Conservation (phyloP, 2,329 filamentous ascomycete genomes). For the Pezicula carpinea region DNA sequence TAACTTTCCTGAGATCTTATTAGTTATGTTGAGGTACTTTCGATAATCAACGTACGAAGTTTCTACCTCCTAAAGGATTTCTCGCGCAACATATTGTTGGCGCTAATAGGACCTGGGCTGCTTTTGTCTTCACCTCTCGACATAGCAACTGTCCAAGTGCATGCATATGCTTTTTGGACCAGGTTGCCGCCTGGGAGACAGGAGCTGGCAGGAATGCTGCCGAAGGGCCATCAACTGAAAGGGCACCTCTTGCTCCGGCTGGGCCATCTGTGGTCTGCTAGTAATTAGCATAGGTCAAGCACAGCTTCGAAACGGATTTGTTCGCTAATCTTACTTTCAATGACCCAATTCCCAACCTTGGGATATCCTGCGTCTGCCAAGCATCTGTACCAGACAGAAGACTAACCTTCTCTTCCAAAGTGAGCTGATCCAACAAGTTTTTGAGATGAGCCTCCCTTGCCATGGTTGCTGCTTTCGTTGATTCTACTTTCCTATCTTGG, state of each 20-base stretch:
- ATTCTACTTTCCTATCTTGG: no score
- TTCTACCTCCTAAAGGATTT: background rate
- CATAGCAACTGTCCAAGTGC: background rate
- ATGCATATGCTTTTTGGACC: background rate
- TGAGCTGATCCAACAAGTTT: background rate
- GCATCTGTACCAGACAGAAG: background rate
- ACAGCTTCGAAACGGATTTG: background rate
- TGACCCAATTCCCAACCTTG: background rate
- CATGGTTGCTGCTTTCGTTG: no score
- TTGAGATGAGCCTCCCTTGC: background rate
- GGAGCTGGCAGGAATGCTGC: background rate
- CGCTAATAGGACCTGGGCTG: background rate
- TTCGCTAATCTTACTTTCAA: background rate
- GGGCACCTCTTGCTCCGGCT: slow-evolving; percentile 1
- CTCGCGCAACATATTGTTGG: slow-evolving; percentile 1
- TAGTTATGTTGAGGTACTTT: background rate
- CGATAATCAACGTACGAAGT: background rate
- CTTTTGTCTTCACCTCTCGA: slow-evolving; percentile 1
- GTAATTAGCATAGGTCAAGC: background rate
- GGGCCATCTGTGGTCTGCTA: background rate
- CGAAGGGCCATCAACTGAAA: background rate
- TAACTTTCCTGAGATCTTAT: slow-evolving; percentile 18
- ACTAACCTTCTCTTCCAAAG: slow-evolving; percentile 1
- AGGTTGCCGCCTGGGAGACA: slow-evolving; percentile 1
- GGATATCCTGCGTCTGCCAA: slow-evolving; percentile 1